Evolutionary conservation across 2,329 filamentous ascomycete species (phyloP).

Genomic region (Neoarthrinium moseri): DNA sequence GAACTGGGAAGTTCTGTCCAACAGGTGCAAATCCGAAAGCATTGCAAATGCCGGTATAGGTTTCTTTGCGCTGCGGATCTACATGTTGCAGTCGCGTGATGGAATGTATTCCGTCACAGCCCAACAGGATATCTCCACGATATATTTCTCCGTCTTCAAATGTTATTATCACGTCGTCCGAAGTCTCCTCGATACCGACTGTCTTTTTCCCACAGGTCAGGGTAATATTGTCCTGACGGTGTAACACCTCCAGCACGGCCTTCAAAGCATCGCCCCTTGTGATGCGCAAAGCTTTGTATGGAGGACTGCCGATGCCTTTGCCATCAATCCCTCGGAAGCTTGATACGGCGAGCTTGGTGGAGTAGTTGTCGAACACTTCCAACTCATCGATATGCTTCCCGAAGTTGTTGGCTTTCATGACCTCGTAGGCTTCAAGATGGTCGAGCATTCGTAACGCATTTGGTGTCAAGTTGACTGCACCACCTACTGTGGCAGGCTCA

Average conservation of each 20-base stretch:
- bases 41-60: constrained; percentile 11
- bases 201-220: constrained; percentile 9
- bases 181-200: constrained; percentile 5
- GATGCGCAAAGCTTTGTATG: constrained; percentile 11
- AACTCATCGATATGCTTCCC: constrained; percentile 11
- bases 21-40: constrained; percentile 7
- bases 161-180: constrained; percentile 2
- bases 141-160: constrained; percentile 2
- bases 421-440: constrained; percentile 5
- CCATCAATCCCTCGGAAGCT: constrained; percentile 8
- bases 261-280: constrained; percentile 10
- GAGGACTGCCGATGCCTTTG: constrained; percentile 7
- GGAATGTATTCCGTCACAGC: constrained; percentile 12
- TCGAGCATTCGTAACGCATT: constrained; percentile 11
- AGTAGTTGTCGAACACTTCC: constrained; percentile 9
- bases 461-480: constrained; percentile 10
- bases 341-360: constrained; percentile 10
- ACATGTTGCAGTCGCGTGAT: constrained; percentile 7
- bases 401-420: constrained; percentile 4
- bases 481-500: constrained; percentile 9
- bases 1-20: constrained; percentile 1
- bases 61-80: constrained; percentile 8
- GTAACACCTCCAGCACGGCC: constrained; percentile 9
- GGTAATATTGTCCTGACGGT: constrained; percentile 1
- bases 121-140: constrained; percentile 9